A percentile compares a stretch with the other conserved stretches of the same genome.
Evolutionary conservation across 83 land plant species (phyloP).

Genomic region (Larix sibirica): DNA sequence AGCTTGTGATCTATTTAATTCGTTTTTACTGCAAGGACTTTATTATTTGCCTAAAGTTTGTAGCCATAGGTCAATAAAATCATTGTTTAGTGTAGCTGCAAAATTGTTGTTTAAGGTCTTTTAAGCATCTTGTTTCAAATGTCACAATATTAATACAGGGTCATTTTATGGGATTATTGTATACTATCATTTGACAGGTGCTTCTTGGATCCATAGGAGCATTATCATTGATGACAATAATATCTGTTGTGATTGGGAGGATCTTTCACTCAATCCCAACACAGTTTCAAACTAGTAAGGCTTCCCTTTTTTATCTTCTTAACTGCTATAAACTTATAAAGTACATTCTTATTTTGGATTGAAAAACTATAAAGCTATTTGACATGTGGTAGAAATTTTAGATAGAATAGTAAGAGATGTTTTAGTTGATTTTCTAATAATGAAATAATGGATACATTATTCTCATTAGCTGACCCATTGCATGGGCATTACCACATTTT

Average conservation of each 20-base stretch:
- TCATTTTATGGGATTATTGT: not conserved
- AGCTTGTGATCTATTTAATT: not conserved
- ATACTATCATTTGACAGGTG: slow-evolving; percentile 51
- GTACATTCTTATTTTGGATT: not conserved
- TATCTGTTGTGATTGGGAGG: slow-evolving; percentile 92
- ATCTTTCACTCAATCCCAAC: slow-evolving; percentile 89
- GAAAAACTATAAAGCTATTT: not conserved
- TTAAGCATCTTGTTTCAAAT: slow-evolving; percentile 7
- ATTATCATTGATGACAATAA: slow-evolving; percentile 90
- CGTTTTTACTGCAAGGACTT: not conserved
- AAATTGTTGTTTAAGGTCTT: not conserved
- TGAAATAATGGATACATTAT: no score
- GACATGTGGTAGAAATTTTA: not conserved
- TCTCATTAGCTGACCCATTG: not conserved
- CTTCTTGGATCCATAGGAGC: slow-evolving; percentile 92
- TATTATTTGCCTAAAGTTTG: not conserved
- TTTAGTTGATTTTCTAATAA: not conserved
- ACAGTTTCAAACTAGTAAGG: slow-evolving; percentile 94
- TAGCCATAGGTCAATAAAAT: not conserved
- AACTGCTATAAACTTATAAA: not conserved
- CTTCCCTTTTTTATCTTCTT: not conserved
- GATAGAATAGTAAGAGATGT: not conserved
- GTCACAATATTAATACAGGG: not conserved
- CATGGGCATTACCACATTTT: not conserved
- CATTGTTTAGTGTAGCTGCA: not conserved